Evolutionary conservation across 2,329 filamentous ascomycete species (phyloP), one percentile per base, ranked within the genome.

Genomic region (Magnaporthiopsis incrustans): DNA sequence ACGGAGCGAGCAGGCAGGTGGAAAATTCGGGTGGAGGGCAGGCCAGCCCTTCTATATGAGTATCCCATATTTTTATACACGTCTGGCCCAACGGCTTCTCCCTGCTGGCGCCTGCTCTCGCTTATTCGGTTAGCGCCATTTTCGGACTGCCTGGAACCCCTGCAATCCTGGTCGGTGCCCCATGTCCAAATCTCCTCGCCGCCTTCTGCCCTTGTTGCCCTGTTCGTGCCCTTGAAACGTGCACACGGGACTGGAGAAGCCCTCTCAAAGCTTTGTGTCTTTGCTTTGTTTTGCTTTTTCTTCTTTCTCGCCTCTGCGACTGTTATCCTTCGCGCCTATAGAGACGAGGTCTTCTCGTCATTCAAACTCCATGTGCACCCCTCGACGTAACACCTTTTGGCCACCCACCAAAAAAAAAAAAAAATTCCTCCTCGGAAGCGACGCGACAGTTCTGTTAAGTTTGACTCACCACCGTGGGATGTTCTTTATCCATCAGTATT

Each of bases 31-130:
- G 64, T 60, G 64, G 64, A 64, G 66, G 66, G 66, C 66, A 66
- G 65, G 63, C 60, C 57, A 66, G 68, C 60, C 65, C 67, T 67
- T 70, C 69, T 71, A 71, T 71, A 71, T 70, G 69, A 69, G 61
- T 62, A 63, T 63, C 61, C 61, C 66, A 68, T 71, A 71, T 71
- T 71, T 72, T 71, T 72, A 71, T 71, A 72, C 69, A 70, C 70
- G 67, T 58, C 57, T 58, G 64, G 35, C 58, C 63, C 65, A 65
- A 65, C 61, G 50, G 62, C 59, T 62, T 58, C 62, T 64, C 61
- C 58, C 61, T 64, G n/a, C 57, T 44, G 33, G 64, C 62, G 59
- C 64, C 61, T 44, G 50, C 33, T 64, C 61, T 66, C 66, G 65
- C 64, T 66, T 67, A 65, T 61, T 62, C 38, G 53, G 35, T 64